A percentile compares a stretch with the other conserved stretches of the same genome.
phyloP scores from a whole-genome alignment of 352 stramenopile species.

The Phytophthora melonis region DNA sequence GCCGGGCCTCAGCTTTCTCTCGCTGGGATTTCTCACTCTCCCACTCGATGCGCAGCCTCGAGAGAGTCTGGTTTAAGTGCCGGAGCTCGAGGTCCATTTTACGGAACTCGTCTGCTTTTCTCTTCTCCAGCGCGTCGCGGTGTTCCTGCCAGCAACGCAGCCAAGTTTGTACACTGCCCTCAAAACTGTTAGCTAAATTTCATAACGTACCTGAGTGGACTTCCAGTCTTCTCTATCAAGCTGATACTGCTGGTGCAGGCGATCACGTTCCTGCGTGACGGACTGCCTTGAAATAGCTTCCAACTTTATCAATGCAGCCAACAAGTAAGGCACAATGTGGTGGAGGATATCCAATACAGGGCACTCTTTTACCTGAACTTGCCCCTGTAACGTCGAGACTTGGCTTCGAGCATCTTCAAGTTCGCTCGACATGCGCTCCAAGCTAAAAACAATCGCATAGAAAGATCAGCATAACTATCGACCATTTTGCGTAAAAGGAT shows the following conservation, averaged over 20 bases:
- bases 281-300: conserved; percentile 61
- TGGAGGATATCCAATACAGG: too few species aligned
- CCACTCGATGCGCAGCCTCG: conserved; percentile 54
- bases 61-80: conserved; percentile 51
- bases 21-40: conserved; percentile 57
- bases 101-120: conserved; percentile 56
- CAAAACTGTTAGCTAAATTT: neutral
- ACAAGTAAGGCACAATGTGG: neutral
- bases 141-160: conserved; percentile 6
- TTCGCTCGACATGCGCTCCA: conserved; percentile 45
- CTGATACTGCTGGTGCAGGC: conserved; percentile 45
- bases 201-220: conserved; percentile 38
- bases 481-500: neutral
- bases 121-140: conserved; percentile 34
- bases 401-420: conserved; percentile 47
- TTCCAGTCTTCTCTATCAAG: conserved; percentile 60
- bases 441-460: conserved; percentile 21
- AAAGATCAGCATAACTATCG: neutral
- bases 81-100: conserved; percentile 64
- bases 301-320: conserved; percentile 35
- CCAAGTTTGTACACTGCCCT: neutral
- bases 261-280: conserved; percentile 53
- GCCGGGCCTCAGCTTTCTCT: conserved; percentile 49
- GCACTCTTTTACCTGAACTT: conserved; percentile 50
- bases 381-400: conserved; percentile 53